Evolutionary conservation across 306 rosid species (phyloP), one percentile per base, ranked within the genome.

Genomic region (Carpinus viminea): DNA sequence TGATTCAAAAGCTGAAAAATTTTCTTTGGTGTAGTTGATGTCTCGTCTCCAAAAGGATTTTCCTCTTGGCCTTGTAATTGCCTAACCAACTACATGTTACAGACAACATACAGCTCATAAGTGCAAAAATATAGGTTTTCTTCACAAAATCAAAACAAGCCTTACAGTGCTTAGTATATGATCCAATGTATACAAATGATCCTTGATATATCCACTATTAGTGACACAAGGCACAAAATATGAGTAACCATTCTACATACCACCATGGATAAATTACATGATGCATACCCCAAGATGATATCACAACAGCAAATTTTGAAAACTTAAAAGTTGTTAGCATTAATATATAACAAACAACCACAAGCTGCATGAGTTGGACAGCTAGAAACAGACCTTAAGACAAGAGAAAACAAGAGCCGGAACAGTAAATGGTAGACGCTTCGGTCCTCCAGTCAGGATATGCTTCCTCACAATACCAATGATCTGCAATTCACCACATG

Each of bases 11-110:
- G 97, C 95, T 93, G 99, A 84, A 96, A 96, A 53, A 84, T 88
- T 88, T 93, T 96, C 91, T 96, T 96, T 17, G 98, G 98, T 46
- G 97, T 85, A 46, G 91, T 77, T 28, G 96, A 62, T 10, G 90
- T 51, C 73, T 91, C 99, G 72, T 93, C 88, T 79, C 97, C 99
- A 83, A 93, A 93, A 74, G 98, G 98, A 87, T 96, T 93, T 76
- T 91, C 94, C 1, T 91, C 94, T 77, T 83, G 99, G 76, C 94
- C 93, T 90, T 96, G 99, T 89, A 96, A 86, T 83, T 90, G 98
- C 86, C 97, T 89, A 74, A 96, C 96, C 91, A 96, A 81, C 99
- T 96, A 92, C 76, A 86, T 28, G 76, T 60, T 71, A 66, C 53
- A 76, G 82, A 83, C 45, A 73, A 46, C 74, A 83, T 59, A 76